phyloP scores from a whole-genome alignment of 352 stramenopile species.

The Phytophthora capsici region DNA sequence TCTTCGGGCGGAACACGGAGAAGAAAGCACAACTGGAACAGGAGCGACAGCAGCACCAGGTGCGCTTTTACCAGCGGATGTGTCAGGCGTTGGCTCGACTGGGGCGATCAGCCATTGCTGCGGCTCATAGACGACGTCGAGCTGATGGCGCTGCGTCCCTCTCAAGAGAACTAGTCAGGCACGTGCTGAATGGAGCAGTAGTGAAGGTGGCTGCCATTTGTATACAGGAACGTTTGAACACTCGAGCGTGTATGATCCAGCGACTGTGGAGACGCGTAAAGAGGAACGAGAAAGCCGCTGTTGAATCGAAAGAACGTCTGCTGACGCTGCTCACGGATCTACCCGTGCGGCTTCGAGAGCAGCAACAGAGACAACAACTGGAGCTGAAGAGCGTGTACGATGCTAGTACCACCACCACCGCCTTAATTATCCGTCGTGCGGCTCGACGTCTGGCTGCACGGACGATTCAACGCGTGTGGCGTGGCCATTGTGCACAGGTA shows the following conservation, averaged over 20 bases:
- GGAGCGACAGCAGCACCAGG: slow-evolving; percentile 18
- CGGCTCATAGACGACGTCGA: slow-evolving; percentile 16
- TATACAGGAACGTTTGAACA: slow-evolving; percentile 8
- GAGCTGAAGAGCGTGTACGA: slow-evolving; percentile 6
- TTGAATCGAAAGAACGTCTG: slow-evolving; percentile 37
- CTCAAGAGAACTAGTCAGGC: slow-evolving; percentile 6
- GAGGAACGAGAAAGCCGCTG: slow-evolving; percentile 3
- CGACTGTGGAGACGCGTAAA: slow-evolving; percentile 30
- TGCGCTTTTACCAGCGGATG: slow-evolving; percentile 22
- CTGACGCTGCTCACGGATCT: slow-evolving; percentile 33
- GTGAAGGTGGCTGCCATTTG: slow-evolving; percentile 10
- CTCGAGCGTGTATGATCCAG: slow-evolving; percentile 30
- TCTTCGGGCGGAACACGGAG: slow-evolving; percentile 11
- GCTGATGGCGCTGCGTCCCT: slow-evolving; percentile 15
- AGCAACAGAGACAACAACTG: slow-evolving; percentile 19
- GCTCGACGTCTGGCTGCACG: slow-evolving; percentile 37
- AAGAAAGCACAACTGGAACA: slow-evolving; percentile 14
- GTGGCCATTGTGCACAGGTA: slow-evolving; percentile 46
- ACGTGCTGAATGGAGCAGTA: slow-evolving; percentile 11
- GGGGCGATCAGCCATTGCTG: slow-evolving; percentile 19
- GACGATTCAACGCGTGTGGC: slow-evolving; percentile 64
- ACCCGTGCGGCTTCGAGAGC: slow-evolving; percentile 15
- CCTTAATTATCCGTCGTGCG: slow-evolving; percentile 16
- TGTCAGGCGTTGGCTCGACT: slow-evolving; percentile 28
- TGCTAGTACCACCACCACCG: slow-evolving; percentile 10